Conservation (phyloP, 371 early-diverging fungal species). For the Mortierella sp. region DNA sequence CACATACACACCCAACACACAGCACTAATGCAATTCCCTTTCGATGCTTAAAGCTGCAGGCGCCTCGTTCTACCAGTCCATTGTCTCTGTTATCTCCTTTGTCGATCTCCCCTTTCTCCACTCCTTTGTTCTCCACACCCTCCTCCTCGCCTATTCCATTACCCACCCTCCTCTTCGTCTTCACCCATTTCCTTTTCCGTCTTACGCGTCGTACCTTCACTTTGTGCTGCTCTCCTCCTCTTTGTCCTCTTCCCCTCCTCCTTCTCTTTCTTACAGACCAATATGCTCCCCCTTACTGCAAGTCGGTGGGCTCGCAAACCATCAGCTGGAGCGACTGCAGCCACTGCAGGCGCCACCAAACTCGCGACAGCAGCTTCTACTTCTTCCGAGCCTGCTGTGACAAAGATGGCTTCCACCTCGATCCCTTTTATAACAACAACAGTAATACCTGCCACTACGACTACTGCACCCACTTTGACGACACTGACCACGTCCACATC, state of each 20-base stretch:
- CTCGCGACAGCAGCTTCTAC: background rate
- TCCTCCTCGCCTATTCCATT: background rate
- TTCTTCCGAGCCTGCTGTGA: background rate
- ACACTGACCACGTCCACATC: background rate
- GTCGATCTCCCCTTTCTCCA: background rate
- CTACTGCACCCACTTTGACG: background rate
- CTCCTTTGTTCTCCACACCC: background rate
- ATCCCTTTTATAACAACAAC: background rate
- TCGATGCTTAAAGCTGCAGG: background rate
- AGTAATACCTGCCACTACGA: background rate
- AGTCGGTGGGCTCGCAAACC: constrained; percentile 6
- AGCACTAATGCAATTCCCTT: background rate
- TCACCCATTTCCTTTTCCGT: background rate
- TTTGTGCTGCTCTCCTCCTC: background rate
- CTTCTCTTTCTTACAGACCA: background rate
- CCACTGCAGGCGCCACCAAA: background rate
- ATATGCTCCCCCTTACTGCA: background rate
- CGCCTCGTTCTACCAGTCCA: background rate
- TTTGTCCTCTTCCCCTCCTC: background rate
- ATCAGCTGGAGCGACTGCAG: background rate
- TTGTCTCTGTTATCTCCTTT: background rate
- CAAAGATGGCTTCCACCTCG: background rate
- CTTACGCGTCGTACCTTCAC: background rate
- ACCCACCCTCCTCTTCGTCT: no score
- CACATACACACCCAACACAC: no score